Evolutionary conservation across 2,329 filamentous ascomycete genomes (phyloP).

Genomic region (Aspergillus alliaceus): DNA sequence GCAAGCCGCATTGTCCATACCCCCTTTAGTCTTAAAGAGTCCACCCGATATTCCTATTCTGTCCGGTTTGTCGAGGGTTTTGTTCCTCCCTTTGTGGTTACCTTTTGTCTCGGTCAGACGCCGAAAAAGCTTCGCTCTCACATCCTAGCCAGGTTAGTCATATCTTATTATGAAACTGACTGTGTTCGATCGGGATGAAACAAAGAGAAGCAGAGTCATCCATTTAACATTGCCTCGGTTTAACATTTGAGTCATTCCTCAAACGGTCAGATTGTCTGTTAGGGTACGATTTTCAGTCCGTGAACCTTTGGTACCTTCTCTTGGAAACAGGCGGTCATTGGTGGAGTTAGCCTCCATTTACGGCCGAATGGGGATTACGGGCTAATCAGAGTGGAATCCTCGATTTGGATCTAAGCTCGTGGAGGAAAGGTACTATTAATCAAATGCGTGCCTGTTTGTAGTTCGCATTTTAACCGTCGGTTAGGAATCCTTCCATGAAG

Average conservation of each 20-base stretch:
- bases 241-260: no score
- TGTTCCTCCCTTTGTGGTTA: not conserved
- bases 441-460: not conserved
- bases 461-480: not conserved
- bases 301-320: no score
- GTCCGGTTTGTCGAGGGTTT: not conserved
- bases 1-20: not conserved
- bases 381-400: not conserved
- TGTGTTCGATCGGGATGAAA: not conserved
- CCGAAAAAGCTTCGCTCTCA: not conserved
- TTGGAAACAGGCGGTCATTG: no score
- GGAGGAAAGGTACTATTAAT: not conserved
- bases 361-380: conserved; percentile 1
- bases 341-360: not conserved
- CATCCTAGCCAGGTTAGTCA: not conserved
- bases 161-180: not conserved
- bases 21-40: not conserved
- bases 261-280: no score
- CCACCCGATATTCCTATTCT: not conserved
- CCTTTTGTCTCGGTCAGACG: not conserved
- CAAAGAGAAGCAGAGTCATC: not conserved
- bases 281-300: no score
- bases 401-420: not conserved
- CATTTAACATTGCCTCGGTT: no score
- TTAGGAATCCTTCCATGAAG: not conserved